phyloP scores from a whole-genome alignment of 495 filamentous ascomycete species.

The Neurospora tetrasperma region DNA sequence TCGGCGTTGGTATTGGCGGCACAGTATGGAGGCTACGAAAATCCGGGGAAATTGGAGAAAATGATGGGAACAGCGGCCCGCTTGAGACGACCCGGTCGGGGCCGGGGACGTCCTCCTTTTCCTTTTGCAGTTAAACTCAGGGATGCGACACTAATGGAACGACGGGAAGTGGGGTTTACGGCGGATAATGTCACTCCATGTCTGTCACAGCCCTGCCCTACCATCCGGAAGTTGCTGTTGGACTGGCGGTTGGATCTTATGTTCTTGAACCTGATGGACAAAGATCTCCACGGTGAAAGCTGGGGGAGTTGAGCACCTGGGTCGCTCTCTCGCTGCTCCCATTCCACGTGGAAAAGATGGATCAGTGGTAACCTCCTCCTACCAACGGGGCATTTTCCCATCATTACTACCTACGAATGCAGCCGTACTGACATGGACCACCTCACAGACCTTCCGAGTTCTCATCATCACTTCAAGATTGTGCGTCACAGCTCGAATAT shows the following conservation, averaged over 20 bases:
- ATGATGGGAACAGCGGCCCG: not conserved
- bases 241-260: not conserved
- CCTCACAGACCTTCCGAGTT: not conserved
- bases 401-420: not conserved
- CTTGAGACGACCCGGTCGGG: not conserved
- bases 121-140: not conserved
- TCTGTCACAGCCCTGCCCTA: not conserved
- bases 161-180: not conserved
- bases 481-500: not conserved
- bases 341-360: not conserved
- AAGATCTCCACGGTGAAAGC: not conserved
- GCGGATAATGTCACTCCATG: not conserved
- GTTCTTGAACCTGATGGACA: not conserved
- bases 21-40: not conserved
- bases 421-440: not conserved
- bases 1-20: not conserved
- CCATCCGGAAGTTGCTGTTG: not conserved
- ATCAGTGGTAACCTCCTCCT: not conserved
- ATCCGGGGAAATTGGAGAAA: not conserved
- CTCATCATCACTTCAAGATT: not conserved
- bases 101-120: not conserved
- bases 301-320: not conserved
- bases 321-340: not conserved
- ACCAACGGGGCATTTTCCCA: not conserved
- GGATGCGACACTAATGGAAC: not conserved